Conservation (phyloP, 352 stramenopile genomes). For the Globisporangium splendens region DNA sequence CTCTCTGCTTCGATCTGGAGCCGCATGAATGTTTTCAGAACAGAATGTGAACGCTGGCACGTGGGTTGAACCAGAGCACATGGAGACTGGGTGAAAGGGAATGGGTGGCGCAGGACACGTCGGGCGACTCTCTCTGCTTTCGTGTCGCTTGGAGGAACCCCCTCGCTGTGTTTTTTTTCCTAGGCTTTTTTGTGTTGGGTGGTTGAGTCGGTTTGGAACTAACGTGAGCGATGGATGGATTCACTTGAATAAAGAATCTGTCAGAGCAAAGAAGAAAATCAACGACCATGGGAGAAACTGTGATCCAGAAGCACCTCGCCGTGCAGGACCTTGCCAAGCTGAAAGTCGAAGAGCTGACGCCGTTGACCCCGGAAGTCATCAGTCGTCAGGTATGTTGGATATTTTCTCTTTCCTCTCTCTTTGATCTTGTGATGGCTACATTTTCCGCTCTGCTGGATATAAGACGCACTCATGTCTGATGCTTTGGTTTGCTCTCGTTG, state of each 20-base stretch:
- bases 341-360: conserved; percentile 95
- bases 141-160: background rate
- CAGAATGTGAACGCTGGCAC: background rate
- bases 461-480: background rate
- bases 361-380: conserved; percentile 98
- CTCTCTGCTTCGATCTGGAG: too few species aligned
- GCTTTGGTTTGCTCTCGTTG: background rate
- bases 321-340: conserved; percentile 95
- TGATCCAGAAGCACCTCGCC: conserved; percentile 73
- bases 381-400: conserved; percentile 57
- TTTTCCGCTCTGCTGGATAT: background rate
- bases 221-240: too few species aligned
- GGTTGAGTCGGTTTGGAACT: too few species aligned
- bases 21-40: background rate
- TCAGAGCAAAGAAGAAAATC: background rate
- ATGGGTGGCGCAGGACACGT: background rate
- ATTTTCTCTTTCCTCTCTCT: background rate
- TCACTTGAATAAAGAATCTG: background rate
- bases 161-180: too few species aligned
- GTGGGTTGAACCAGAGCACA: background rate
- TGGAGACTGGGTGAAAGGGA: background rate
- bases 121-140: too few species aligned
- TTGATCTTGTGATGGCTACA: background rate
- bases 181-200: too few species aligned
- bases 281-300: conserved; percentile 49